Base-by-base conservation (phyloP, 2,329 filamentous ascomycete genomes). In the Knoxdaviesia capensis region DNA sequence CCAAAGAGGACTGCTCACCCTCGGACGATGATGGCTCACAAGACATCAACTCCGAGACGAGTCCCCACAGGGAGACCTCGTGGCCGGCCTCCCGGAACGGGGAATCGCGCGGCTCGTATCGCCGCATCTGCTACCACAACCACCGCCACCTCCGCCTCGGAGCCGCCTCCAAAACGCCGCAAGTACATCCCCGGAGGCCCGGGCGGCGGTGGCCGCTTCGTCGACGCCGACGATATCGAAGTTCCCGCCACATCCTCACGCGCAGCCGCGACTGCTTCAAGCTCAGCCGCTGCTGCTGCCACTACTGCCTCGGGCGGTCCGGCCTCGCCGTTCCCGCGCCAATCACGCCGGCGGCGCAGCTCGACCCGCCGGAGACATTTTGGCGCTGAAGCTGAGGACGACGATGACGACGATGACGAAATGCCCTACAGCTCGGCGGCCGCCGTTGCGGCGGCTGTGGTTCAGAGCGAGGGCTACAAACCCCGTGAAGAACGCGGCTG, bases 381-480 rank as follows among this genome's bases (percentile, higher is more conserved):
- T 20, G 20, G 20, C 20, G 20, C 20, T 20, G 20, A 20, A 20
- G 20, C 20, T 20, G 20, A 20, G 20, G 20, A 20, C 20, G 20
- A 20, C 6, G 65, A 63, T 48, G 66, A 65, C 43, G 65, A 65
- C 44, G 61, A 64, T 46, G 70, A 71, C 48, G 69, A 65, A 50
- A 81, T 82, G 56, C 73, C 82, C 49, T 92, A 82, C 59, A 85
- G 80, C 51, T 88, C 83, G 38, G 85, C 80, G n/a, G 85, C 88
- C 8, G 86, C 86, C 31, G 83, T 87, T 29, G 84, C 87, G 41
- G 86, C 85, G 5, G 80, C 82, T 4, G 80, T 90, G 45, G 83
- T 85, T 50, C 86, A 94, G 55, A 87, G 77, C 52, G 90, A 96
- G 63, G 87, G 88, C 41, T 96, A 96, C 61, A 98, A 98, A 57